phyloP scores from a whole-genome alignment of 805 yeast species.

The Saccharomycopsis javanensis region DNA sequence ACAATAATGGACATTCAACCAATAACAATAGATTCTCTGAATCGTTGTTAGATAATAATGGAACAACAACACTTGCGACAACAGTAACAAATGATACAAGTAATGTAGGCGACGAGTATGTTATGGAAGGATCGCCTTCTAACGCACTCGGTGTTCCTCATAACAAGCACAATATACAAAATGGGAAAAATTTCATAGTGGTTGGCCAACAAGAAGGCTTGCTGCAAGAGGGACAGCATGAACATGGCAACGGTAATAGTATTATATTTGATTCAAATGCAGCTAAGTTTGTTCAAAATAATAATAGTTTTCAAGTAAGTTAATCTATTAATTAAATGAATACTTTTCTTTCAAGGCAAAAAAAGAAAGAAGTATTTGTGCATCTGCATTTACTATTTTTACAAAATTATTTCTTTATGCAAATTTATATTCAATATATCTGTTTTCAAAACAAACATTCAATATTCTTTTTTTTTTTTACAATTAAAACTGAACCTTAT shows the following conservation, averaged over 20 bases:
- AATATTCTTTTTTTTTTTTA: not conserved
- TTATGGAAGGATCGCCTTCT: not conserved
- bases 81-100: conserved; percentile 1
- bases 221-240: not conserved
- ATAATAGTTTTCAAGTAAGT: conserved; percentile 14
- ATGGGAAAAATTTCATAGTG: not conserved
- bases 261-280: conserved; percentile 11
- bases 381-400: not conserved
- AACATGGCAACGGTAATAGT: not conserved
- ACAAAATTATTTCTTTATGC: not conserved
- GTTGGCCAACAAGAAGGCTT: not conserved
- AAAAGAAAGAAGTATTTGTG: too few relatives aligned
- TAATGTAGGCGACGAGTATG: conserved; percentile 3
- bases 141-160: not conserved
- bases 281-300: conserved; percentile 15
- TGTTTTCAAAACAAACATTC: not conserved
- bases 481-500: too few relatives aligned
- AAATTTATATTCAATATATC: not conserved
- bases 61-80: not conserved
- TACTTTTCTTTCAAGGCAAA: too few relatives aligned
- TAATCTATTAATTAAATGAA: not conserved
- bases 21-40: not conserved
- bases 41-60: not conserved
- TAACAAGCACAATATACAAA: not conserved
- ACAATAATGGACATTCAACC: not conserved